Evolutionary conservation across 805 yeast species (phyloP).

Genomic region (Ogataea angusta): DNA sequence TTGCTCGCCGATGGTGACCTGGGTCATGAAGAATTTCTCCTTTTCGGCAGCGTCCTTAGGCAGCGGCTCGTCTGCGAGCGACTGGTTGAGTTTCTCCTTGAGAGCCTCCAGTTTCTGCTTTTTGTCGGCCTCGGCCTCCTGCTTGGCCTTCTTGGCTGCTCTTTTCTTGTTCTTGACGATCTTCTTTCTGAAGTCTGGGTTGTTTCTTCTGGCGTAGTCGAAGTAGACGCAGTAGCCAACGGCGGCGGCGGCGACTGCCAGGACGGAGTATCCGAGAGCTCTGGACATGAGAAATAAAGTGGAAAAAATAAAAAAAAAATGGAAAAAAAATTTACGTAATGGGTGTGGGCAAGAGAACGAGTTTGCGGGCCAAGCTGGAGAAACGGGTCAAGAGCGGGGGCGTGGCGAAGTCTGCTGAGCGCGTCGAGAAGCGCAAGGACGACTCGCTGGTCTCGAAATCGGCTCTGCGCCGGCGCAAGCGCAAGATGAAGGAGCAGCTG

Average conservation of each 20-base stretch:
- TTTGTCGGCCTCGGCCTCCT: conserved; percentile 53
- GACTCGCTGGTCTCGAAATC: conserved; percentile 60
- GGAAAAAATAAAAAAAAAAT: conserved; percentile 3
- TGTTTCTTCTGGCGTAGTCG: conserved; percentile 86
- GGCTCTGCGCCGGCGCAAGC: conserved; percentile 59
- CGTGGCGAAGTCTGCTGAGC: neutral
- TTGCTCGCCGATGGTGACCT: conserved; percentile 84
- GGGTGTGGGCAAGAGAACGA: conserved; percentile 48
- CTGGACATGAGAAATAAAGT: conserved; percentile 26
- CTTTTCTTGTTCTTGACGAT: conserved; percentile 62
- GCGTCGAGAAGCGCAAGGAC: conserved; percentile 25
- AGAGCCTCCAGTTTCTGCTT: conserved; percentile 59
- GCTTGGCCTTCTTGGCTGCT: conserved; percentile 56
- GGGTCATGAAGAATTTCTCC: conserved; percentile 77
- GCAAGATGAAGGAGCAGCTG: conserved; percentile 57
- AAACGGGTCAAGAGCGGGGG: conserved; percentile 23
- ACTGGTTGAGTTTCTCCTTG: conserved; percentile 57
- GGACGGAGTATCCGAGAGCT: conserved; percentile 32
- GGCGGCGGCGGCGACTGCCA: conserved; percentile 49
- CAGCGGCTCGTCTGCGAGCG: conserved; percentile 68
- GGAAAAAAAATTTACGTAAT: conserved; percentile 7
- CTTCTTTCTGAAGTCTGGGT: conserved; percentile 74
- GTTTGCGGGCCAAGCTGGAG: conserved; percentile 41
- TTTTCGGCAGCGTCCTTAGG: conserved; percentile 67
- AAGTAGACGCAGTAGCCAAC: conserved; percentile 83